Conservation (phyloP, 345 rosid species). For the Populus deltoides region DNA sequence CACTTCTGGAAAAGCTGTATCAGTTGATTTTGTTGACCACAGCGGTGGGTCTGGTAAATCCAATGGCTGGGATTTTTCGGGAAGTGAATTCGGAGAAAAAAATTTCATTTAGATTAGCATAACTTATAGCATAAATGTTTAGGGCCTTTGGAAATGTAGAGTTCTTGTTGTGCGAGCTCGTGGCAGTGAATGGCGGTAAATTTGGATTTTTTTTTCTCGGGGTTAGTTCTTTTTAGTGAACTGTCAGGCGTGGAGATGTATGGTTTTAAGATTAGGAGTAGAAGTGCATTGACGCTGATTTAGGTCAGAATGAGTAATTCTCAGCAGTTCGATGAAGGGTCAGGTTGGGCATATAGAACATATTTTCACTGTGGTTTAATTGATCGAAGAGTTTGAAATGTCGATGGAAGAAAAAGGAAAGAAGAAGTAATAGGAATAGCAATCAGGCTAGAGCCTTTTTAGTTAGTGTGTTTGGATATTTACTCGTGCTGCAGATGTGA, state of each 20-base stretch:
- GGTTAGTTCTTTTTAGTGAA: not conserved
- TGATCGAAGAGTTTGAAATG: too few species aligned
- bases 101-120: not conserved
- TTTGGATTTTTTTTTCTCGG: not conserved
- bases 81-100: not conserved
- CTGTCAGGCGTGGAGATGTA: too few species aligned
- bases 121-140: not conserved
- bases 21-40: not conserved
- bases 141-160: not conserved
- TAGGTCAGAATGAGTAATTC: too few species aligned
- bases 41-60: not conserved
- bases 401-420: too few species aligned
- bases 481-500: not conserved
- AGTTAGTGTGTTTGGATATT: not conserved
- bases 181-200: not conserved
- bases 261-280: too few species aligned
- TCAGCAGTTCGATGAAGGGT: too few species aligned
- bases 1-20: not conserved
- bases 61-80: not conserved
- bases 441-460: not conserved
- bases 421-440: not conserved
- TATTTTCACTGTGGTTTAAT: too few species aligned
- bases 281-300: too few species aligned
- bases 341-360: too few species aligned
- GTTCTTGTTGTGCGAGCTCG: not conserved